Percentiles rank a stretch among this genome's conserved stretches.
Conservation (phyloP, 2,329 filamentous ascomycete species). For the Diaporthe destruens region DNA sequence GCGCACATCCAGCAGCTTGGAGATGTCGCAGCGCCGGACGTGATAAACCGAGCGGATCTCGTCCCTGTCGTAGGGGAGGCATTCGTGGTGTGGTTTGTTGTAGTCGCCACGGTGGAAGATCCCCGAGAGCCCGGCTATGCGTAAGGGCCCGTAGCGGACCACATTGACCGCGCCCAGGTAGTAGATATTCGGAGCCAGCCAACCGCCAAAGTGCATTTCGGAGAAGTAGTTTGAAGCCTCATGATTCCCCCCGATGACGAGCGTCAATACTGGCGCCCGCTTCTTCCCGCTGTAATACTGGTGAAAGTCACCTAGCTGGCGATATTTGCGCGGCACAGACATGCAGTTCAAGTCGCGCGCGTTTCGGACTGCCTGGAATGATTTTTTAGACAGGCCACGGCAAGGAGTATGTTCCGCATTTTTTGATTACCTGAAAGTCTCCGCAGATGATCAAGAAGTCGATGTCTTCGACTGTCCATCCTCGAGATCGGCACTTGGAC, state of each 20-base stretch:
- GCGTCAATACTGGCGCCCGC: conserved; percentile 12
- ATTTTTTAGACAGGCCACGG: not conserved
- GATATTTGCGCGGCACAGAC: conserved; percentile 23
- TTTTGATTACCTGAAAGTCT: conserved; percentile 12
- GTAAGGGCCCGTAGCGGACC: conserved; percentile 9
- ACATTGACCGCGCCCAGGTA: conserved; percentile 2
- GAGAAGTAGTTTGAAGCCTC: conserved; percentile 22
- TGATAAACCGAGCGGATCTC: conserved; percentile 20
- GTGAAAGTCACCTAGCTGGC: conserved; percentile 15
- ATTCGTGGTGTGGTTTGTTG: conserved; percentile 15
- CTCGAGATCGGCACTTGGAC: conserved; percentile 11
- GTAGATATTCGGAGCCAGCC: conserved; percentile 20
- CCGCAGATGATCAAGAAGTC: conserved; percentile 21
- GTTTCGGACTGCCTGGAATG: conserved; percentile 14
- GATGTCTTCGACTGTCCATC: conserved; percentile 6
- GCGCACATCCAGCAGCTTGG: conserved; percentile 14
- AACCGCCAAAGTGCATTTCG: conserved; percentile 17
- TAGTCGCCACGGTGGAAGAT: conserved; percentile 17
- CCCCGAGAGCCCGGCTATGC: conserved; percentile 21
- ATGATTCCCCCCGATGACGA: conserved; percentile 18
- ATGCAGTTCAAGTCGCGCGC: conserved; percentile 19
- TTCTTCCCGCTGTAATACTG: conserved; percentile 19
- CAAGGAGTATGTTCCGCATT: not conserved
- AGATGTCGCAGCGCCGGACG: conserved; percentile 15
- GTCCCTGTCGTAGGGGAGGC: conserved; percentile 20